Base-by-base conservation (phyloP, 2,329 filamentous ascomycete genomes). In the Epichloe bromicola region DNA sequence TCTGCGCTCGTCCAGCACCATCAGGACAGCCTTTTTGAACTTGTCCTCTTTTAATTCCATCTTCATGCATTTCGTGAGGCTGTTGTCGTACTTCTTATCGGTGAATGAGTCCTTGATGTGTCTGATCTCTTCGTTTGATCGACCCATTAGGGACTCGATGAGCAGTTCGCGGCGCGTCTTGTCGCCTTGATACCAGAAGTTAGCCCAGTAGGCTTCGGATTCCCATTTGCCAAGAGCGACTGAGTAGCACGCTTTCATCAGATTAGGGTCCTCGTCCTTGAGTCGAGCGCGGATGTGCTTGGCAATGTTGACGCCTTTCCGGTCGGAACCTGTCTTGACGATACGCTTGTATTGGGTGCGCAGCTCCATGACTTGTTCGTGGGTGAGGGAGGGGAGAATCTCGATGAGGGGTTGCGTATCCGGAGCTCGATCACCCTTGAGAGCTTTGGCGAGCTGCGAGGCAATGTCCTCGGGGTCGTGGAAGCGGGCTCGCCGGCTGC, bases 131-230 rank as follows among this genome's bases (percentile, higher is more conserved):
- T 79, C 74, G 65, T 96, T 96, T 30, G 82, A 82, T 5, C 90
- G 81, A 0, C 93, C 93, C 82, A 96, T 95, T 19, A 98, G 76
- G 5, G 83, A 81, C 68, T 98, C 93, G 60, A 97, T 96, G 49
- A 98, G 78, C 37, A 98, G 75, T 67, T 97, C 91, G 5, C 90
- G 81, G 3, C 88, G 79, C 7, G 83, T 87, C 60, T 84, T 86
- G 66, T 91, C 86, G 38, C 84, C 83, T 63, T 96, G 91, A 69
- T 96, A 97, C 83, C 89, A 97, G 67, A 88, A 95, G 66, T 96
- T 97, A 53, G 91, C 89, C 90, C 93, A 98, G 74, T 95, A 95
- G 0, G 88, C 88, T 66, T 98, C 93, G 58, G 83, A 85, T 70
- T 96, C 93, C 83, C 89, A 97, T 49, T 79, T 78, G 10, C 93